These are phyloP conservation scores for Wickerhamiella parazyma DNA, from an alignment of 805 yeast genomes.

Conservation along the genomic window DNA sequence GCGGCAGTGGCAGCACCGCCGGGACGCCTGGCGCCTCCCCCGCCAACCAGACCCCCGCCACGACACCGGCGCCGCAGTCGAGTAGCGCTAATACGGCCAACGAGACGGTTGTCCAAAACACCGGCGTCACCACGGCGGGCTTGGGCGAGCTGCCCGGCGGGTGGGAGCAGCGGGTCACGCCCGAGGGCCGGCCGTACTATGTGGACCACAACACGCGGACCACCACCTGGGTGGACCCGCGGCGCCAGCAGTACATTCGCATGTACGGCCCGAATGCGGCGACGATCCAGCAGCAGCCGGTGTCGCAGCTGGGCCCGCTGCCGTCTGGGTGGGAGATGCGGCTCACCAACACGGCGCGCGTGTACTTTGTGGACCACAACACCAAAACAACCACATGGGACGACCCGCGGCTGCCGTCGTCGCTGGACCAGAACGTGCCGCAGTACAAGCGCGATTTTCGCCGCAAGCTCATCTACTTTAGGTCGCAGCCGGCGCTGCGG, in stretches of 20 bases:
- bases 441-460: conserved; percentile 98
- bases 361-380: conserved; percentile 96
- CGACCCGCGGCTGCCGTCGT: conserved; percentile 95
- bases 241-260: conserved; percentile 96
- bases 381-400: conserved; percentile 99
- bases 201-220: conserved; percentile 99
- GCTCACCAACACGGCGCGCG: conserved; percentile 95
- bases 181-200: conserved; percentile 95
- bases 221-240: conserved; percentile 99
- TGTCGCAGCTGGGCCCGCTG: conserved; percentile 90
- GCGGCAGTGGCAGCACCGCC: conserved; percentile 6
- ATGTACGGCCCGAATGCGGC: conserved; percentile 74
- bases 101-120: conserved; percentile 39
- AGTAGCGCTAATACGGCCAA: no score
- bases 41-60: no score
- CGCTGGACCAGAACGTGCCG: conserved; percentile 95
- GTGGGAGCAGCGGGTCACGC: conserved; percentile 97
- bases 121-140: conserved; percentile 89
- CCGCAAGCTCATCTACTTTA: conserved; percentile 90
- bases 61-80: no score
- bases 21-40: no score
- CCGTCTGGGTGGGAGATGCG: conserved; percentile 99
- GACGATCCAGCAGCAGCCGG: conserved; percentile 95
- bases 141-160: conserved; percentile 96
- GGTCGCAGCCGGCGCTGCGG: conserved; percentile 96